These are phyloP conservation scores for Coemansia sp. DNA, from an alignment of 192 early-diverging fungal species.

Conservation along the genomic window DNA sequence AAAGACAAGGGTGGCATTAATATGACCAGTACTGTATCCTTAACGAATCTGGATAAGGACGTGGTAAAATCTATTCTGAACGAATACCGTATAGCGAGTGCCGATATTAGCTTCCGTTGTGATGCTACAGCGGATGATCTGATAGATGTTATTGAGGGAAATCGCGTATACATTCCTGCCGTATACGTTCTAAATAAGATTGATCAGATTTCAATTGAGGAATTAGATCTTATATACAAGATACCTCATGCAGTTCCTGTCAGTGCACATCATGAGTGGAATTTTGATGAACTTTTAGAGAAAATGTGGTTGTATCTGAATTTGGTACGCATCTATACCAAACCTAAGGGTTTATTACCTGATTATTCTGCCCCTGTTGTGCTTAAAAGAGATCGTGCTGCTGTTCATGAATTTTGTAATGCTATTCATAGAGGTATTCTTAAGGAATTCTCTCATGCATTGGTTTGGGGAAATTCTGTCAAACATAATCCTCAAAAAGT, in stretches of 20 bases:
- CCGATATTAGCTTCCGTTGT: constrained; percentile 90
- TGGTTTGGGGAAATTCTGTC: constrained; percentile 94
- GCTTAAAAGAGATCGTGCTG: constrained; percentile 63
- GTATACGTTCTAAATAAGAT: constrained; percentile 99
- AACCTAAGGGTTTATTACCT: constrained; percentile 93
- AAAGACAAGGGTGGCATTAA: constrained; percentile 98
- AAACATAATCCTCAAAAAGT: constrained; percentile 99
- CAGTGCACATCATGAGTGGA: constrained; percentile 82
- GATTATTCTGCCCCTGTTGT: constrained; percentile 95
- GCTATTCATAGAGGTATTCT: constrained; percentile 93
- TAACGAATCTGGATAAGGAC: constrained; percentile 86
- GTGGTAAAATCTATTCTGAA: constrained; percentile 89
- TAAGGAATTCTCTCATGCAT: constrained; percentile 85
- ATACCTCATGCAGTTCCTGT: constrained; percentile 92
- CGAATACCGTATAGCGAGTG: constrained; percentile 97
- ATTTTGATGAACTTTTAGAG: constrained; percentile 96
- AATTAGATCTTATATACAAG: constrained; percentile 94
- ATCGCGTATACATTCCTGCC: constrained; percentile 91
- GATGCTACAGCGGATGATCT: constrained; percentile 93
- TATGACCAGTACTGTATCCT: constrained; percentile 87
- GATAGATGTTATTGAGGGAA: constrained; percentile 96
- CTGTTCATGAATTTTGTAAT: constrained; percentile 93
- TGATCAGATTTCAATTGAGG: constrained; percentile 93
- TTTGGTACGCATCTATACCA: constrained; percentile 81
- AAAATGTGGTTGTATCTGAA: constrained; percentile 77